phyloP scores from a whole-genome alignment of 768 basidiomycete species.

The Suillus subaureus region DNA sequence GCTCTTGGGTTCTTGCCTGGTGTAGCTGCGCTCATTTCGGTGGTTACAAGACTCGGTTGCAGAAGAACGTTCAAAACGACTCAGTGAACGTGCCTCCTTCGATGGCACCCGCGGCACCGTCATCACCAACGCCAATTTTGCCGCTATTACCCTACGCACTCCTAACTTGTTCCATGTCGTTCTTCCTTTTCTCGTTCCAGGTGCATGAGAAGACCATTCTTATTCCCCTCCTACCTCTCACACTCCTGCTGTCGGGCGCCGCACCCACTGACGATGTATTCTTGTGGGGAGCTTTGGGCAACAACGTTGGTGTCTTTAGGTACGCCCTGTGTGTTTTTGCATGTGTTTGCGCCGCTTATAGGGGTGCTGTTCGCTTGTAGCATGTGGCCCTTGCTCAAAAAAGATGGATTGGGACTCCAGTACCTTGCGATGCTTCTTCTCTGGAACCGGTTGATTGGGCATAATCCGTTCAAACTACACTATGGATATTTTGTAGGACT shows the following conservation, averaged over 20 bases:
- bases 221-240: conserved; percentile 82
- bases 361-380: conserved; percentile 38
- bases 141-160: conserved; percentile 80
- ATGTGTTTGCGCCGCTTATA: conserved; percentile 3
- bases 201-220: conserved; percentile 95
- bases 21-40: conserved; percentile 47
- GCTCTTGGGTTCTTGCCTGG: conserved; percentile 69
- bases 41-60: conserved; percentile 34
- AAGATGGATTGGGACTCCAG: conserved; percentile 76
- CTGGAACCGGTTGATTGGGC: conserved; percentile 86
- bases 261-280: conserved; percentile 28
- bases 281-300: conserved; percentile 45
- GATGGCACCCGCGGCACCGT: not conserved
- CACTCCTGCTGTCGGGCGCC: conserved; percentile 65
- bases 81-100: not conserved
- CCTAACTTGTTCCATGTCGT: conserved; percentile 81
- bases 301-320: conserved; percentile 90
- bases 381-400: conserved; percentile 89
- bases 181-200: conserved; percentile 96
- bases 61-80: conserved; percentile 6
- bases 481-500: conserved; percentile 51
- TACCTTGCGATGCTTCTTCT: conserved; percentile 67
- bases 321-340: conserved; percentile 34
- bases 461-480: conserved; percentile 59
- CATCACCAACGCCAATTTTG: conserved; percentile 52